phyloP scores from a whole-genome alignment of 2,329 filamentous ascomycete species.

The Trematosphaeria pertusa region DNA sequence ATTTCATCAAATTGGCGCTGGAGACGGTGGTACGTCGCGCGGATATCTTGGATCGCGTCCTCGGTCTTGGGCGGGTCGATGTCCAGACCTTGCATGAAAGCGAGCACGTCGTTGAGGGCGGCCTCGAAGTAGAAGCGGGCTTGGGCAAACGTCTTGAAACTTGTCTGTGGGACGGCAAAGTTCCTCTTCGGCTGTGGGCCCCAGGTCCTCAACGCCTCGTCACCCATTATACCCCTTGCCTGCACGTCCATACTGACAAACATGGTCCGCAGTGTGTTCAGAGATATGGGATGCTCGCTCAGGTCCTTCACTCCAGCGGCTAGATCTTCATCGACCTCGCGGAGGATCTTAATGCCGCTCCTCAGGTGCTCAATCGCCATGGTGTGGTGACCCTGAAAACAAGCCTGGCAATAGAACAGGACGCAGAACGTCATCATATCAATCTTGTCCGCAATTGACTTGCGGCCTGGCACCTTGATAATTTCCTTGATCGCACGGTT shows the following conservation, averaged over 20 bases:
- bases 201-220: constrained; percentile 26
- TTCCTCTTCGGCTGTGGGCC: constrained; percentile 27
- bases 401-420: constrained; percentile 40
- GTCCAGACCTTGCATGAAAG: constrained; percentile 30
- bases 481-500: constrained; percentile 22
- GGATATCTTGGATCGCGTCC: constrained; percentile 1
- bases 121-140: constrained; percentile 29
- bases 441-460: constrained; percentile 27
- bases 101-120: constrained; percentile 31
- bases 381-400: constrained; percentile 40
- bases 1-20: constrained; percentile 8
- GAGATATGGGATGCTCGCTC: constrained; percentile 28
- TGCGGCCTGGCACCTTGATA: constrained; percentile 8
- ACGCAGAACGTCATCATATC: constrained; percentile 41
- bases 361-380: constrained; percentile 38
- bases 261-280: constrained; percentile 36
- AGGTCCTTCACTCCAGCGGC: constrained; percentile 9
- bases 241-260: constrained; percentile 41
- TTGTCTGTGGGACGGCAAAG: constrained; percentile 1
- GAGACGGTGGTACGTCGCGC: constrained; percentile 5
- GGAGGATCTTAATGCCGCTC: constrained; percentile 38
- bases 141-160: constrained; percentile 17
- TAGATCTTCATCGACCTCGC: constrained; percentile 30
- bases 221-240: constrained; percentile 36
- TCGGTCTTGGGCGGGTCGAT: constrained; percentile 2